A percentile compares a stretch with the other conserved stretches of the same genome.
phyloP scores from a whole-genome alignment of 495 filamentous ascomycete genomes.

The Penicillium verhagenii region DNA sequence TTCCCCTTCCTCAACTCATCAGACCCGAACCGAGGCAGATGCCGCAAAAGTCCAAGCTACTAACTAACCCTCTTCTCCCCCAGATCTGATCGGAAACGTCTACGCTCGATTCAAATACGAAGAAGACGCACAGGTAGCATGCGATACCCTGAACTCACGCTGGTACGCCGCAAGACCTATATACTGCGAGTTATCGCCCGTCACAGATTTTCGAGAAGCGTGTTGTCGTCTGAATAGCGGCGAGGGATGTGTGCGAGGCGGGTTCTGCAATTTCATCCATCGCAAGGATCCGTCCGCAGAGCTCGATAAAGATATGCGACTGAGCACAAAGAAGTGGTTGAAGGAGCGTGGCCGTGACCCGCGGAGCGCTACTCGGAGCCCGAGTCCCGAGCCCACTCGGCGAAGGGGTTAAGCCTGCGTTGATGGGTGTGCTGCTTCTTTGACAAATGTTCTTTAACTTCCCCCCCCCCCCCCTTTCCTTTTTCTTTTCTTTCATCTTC shows the following conservation, averaged over 20 bases:
- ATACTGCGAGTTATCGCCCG: slow-evolving; percentile 95
- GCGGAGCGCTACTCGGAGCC: slow-evolving; percentile 72
- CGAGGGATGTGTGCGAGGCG: slow-evolving; percentile 92
- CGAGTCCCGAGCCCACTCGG: slow-evolving; percentile 73
- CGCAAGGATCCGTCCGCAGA: slow-evolving; percentile 89
- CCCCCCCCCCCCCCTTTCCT: slow-evolving; percentile 1
- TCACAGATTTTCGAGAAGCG: slow-evolving; percentile 97
- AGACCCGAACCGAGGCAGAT: neutral
- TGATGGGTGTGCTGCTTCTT: slow-evolving; percentile 6
- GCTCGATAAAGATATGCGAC: slow-evolving; percentile 81
- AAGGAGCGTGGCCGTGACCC: slow-evolving; percentile 81
- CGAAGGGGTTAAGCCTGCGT: slow-evolving; percentile 54
- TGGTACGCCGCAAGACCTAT: slow-evolving; percentile 98
- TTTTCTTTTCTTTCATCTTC: slow-evolving; percentile 13
- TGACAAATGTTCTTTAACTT: too few relatives aligned
- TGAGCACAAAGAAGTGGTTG: slow-evolving; percentile 95
- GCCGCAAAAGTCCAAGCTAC: neutral
- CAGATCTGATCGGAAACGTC: slow-evolving; percentile 96
- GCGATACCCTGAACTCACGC: slow-evolving; percentile 88
- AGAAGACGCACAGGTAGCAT: slow-evolving; percentile 88
- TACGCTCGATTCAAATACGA: slow-evolving; percentile 99
- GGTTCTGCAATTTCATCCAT: slow-evolving; percentile 99
- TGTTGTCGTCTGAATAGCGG: slow-evolving; percentile 93
- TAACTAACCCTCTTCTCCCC: slow-evolving; percentile 16
- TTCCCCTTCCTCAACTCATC: neutral